These are phyloP conservation scores for Clonostachys rosea DNA, from an alignment of 2,329 filamentous ascomycete species.

Conservation along the genomic window DNA sequence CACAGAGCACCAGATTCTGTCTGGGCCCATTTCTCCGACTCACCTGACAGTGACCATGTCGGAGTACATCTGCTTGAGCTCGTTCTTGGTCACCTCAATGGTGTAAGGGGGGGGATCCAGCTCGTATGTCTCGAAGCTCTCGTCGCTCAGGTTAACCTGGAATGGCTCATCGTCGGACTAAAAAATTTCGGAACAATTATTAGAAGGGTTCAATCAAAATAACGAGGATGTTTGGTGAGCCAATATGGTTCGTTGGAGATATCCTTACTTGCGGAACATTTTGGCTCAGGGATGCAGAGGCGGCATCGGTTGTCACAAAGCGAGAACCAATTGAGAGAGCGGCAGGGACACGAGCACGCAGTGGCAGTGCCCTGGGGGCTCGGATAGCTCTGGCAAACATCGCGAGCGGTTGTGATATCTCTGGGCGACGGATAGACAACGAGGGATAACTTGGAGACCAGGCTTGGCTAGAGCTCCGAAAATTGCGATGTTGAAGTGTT, in stretches of 20 bases:
- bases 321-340: slow-evolving; percentile 51
- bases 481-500: slow-evolving; percentile 37
- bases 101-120: slow-evolving; percentile 94
- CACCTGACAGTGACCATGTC: slow-evolving; percentile 96
- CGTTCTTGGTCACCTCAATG: slow-evolving; percentile 90
- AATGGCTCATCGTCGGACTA: slow-evolving; percentile 94
- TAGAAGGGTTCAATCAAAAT: not conserved
- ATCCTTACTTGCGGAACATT: slow-evolving; percentile 12
- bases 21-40: slow-evolving; percentile 17
- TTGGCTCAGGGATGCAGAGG: slow-evolving; percentile 84
- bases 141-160: slow-evolving; percentile 86
- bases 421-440: slow-evolving; percentile 20
- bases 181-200: slow-evolving; percentile 6
- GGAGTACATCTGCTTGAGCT: slow-evolving; percentile 98
- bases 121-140: slow-evolving; percentile 99
- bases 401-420: slow-evolving; percentile 23
- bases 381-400: slow-evolving; percentile 72
- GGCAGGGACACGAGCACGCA: slow-evolving; percentile 43
- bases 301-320: slow-evolving; percentile 91
- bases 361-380: slow-evolving; percentile 35
- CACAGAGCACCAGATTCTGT: not conserved
- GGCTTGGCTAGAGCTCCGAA: slow-evolving; percentile 32
- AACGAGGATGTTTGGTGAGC: no score
- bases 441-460: slow-evolving; percentile 20
- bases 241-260: no score